These are phyloP conservation scores for Microdochium paspali DNA, from an alignment of 2,329 filamentous ascomycete genomes.

Conservation along the genomic window DNA sequence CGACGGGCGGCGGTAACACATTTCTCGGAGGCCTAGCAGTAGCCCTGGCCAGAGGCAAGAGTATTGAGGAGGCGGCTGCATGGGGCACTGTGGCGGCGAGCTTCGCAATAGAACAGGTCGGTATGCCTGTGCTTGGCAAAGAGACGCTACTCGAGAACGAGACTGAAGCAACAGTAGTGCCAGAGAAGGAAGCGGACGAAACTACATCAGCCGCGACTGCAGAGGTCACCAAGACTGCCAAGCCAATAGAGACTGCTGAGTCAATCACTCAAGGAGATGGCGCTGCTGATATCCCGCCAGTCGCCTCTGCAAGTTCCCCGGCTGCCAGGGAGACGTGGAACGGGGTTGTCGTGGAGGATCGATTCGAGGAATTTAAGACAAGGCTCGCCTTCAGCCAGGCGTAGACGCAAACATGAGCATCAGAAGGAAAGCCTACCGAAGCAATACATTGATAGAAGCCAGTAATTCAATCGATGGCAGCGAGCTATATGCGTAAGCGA, in stretches of 20 bases:
- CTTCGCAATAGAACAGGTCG: constrained; percentile 91
- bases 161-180: background rate
- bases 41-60: constrained; percentile 48
- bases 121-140: constrained; percentile 54
- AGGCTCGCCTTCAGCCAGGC: constrained; percentile 21
- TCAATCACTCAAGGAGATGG: background rate
- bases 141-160: background rate
- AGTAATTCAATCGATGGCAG: too few species aligned
- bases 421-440: too few species aligned
- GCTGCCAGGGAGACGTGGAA: constrained; percentile 51
- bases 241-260: background rate
- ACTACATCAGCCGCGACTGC: background rate
- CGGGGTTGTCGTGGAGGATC: constrained; percentile 39
- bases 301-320: constrained; percentile 20
- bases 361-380: constrained; percentile 40
- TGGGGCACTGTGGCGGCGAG: constrained; percentile 80
- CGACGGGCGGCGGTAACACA: constrained; percentile 87
- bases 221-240: background rate
- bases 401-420: background rate
- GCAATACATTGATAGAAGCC: too few species aligned
- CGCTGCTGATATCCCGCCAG: background rate
- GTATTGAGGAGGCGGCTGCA: constrained; percentile 59
- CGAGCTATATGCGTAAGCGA: too few species aligned
- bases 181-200: background rate
- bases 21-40: constrained; percentile 61